Evolutionary conservation across 2,329 filamentous ascomycete genomes (phyloP), one percentile per base, ranked within the genome.

Genomic region (Fusarium mangiferae): DNA sequence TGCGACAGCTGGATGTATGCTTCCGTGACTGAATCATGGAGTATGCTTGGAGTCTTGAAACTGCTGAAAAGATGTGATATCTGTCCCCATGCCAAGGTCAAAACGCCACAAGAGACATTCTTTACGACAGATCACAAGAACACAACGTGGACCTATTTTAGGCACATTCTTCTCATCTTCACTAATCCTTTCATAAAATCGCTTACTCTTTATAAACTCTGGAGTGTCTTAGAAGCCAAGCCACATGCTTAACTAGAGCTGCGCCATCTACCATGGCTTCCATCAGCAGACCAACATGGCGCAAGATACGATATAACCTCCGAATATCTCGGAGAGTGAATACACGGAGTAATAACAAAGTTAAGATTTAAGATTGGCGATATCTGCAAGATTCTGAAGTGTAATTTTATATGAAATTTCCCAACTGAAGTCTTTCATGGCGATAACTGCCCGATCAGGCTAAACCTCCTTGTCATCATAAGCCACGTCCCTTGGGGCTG

Each of bases 371-470:
- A 49, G 20, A 69, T 38, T 28, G 30, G 28, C 42, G 38, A 39
- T 26, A 36, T 55, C 42, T 52, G 48, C 24, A 28, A 56, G 20
- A 45, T 28, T 57, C 24, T 28, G 8, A 36, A 33, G 13, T 17
- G 35, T 28, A 39, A 30, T 45, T 55, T 60, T 54, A 20, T 54
- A 33, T 55, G 52, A 64, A 64, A 22, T 56, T 62, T 30, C 18
- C 9, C 28, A 48, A 44, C 41, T 63, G 46, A 70, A 49, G 66
- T 59, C 59, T 38, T 36, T 41, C 28, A 65, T 60, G 65, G 65
- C 49, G 44, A 69, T 56, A 64, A 28, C 44, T 69, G 38, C 67
- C 67, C 42, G 41, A 70, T 70, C 52, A 17, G 67, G 67, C 51
- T 55, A 70, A 66, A 70, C 46, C 35, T 55, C 67, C 59, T 36